Conservation (phyloP, 208 protist genomes). For the Crithidia brevicula region DNA sequence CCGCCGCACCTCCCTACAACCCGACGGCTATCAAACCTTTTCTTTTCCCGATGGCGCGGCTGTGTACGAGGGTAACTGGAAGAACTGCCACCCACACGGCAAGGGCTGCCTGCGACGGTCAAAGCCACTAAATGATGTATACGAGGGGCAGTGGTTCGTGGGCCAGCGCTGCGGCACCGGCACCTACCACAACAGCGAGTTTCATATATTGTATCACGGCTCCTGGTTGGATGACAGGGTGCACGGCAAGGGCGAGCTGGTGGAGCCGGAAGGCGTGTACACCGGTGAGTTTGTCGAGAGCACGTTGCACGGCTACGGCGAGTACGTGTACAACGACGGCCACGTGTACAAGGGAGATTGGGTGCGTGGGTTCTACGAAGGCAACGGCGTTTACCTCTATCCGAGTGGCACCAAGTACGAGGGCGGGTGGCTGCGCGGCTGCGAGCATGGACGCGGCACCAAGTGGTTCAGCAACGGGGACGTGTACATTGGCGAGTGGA, state of each 20-base stretch:
- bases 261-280: constrained; percentile 84
- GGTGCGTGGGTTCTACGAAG: constrained; percentile 71
- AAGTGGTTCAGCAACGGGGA: constrained; percentile 85
- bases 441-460: constrained; percentile 75
- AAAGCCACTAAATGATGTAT: constrained; percentile 60
- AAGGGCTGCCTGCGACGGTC: constrained; percentile 67
- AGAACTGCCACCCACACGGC: constrained; percentile 85
- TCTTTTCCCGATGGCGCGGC: constrained; percentile 78
- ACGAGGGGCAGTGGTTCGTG: constrained; percentile 90
- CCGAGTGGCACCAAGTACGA: constrained; percentile 79
- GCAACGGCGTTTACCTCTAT: constrained; percentile 72
- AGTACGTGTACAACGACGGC: constrained; percentile 89
- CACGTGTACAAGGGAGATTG: constrained; percentile 92
- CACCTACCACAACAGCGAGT: constrained; percentile 55
- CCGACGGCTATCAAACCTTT: constrained; percentile 84
- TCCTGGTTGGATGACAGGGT: constrained; percentile 82
- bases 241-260: constrained; percentile 81
- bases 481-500: constrained; percentile 78
- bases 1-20: constrained; percentile 52
- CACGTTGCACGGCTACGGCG: constrained; percentile 80
- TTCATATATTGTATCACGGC: constrained; percentile 79
- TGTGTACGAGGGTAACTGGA: constrained; percentile 91
- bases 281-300: constrained; percentile 81
- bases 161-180: constrained; percentile 80
- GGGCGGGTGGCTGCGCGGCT: constrained; percentile 71